Evolutionary conservation across 371 early-diverging fungal genomes (phyloP), one percentile per base, ranked within the genome.

Genomic region (Quaeritorhiza haematococci): DNA sequence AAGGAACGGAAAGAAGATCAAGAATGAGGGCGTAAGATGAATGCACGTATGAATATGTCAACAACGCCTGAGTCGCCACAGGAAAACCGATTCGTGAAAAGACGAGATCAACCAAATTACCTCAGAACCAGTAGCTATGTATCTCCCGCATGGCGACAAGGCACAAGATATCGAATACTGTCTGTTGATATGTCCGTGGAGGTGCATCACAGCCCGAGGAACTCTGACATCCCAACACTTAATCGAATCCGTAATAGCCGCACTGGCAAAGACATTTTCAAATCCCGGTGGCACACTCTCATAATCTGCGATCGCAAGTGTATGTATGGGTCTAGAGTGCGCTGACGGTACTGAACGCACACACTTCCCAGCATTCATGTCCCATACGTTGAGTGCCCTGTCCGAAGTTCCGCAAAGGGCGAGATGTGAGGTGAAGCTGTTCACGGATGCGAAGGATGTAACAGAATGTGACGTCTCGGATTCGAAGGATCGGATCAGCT

Each of bases 81-180:
- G 45, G n/a, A n/a, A n/a, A n/a, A n/a, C n/a, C n/a, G n/a, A n/a
- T n/a, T n/a, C n/a, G n/a, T n/a, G n/a, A n/a, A n/a, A n/a, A n/a
- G n/a, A n/a, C n/a, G n/a, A n/a, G n/a, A n/a, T n/a, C n/a, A n/a
- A n/a, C n/a, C 6, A 17, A 7, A 19, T 41, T 53, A 59, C 55
- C 54, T 63, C 63, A 1, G 63, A 63, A 2, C 65, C 65, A 10
- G 65, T 52, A 3, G 42, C 53, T 2, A 65, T 4, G 35, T 42
- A 65, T 30, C 43, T 21, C 15, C 65, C 65, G 34, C 65, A 65
- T 2, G 65, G 65, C 27, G 57, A 57, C 13, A 65, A 15, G 27
- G 49, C 33, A 21, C 57, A 60, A 3, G 53, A 49, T 13, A 65
- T 53, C 8, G 33, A 34, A 0, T 48, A 48, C 27, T 33, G 28